Percentiles rank a stretch among this genome's conserved stretches.
Conservation (phyloP, 352 stramenopile genomes). For the Paralagenidium karlingii region DNA sequence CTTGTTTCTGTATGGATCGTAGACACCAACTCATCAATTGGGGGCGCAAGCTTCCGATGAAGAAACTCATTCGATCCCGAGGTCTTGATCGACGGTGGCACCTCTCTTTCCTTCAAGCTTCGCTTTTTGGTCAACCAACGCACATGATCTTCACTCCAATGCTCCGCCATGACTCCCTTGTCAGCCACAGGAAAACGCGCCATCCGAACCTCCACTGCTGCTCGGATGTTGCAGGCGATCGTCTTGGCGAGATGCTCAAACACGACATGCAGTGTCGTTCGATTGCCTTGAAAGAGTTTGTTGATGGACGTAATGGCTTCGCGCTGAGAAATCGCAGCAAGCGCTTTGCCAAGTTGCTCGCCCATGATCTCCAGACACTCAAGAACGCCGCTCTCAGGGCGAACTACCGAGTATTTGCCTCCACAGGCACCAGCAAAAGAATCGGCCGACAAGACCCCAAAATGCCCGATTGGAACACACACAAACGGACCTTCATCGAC, state of each 20-base stretch:
- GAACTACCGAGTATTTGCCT: conserved; percentile 21
- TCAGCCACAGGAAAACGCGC: conserved; percentile 3
- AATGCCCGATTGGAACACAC: conserved; percentile 25
- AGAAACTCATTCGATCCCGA: no score
- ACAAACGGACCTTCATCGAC: no score
- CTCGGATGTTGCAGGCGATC: conserved; percentile 25
- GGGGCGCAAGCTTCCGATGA: no score
- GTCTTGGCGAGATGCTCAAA: conserved; percentile 19
- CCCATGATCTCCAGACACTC: conserved; percentile 28
- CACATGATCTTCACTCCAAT: no score
- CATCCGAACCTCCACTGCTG: conserved; percentile 21
- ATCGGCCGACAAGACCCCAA: conserved; percentile 43
- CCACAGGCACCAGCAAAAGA: conserved; percentile 43
- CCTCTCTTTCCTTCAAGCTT: no score
- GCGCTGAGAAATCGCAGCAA: conserved; percentile 16
- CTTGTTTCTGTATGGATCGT: no score
- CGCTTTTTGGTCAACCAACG: no score
- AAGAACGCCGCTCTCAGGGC: conserved; percentile 47
- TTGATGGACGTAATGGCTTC: conserved; percentile 10
- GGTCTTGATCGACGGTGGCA: no score
- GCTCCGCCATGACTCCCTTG: no score
- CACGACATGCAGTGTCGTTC: conserved; percentile 19
- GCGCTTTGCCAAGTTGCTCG: conserved; percentile 27
- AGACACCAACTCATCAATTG: no score
- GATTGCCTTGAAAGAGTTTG: conserved; percentile 46